Evolutionary conservation across 1,284 basidiomycete species (phyloP).

Genomic region (Trametes sp.): DNA sequence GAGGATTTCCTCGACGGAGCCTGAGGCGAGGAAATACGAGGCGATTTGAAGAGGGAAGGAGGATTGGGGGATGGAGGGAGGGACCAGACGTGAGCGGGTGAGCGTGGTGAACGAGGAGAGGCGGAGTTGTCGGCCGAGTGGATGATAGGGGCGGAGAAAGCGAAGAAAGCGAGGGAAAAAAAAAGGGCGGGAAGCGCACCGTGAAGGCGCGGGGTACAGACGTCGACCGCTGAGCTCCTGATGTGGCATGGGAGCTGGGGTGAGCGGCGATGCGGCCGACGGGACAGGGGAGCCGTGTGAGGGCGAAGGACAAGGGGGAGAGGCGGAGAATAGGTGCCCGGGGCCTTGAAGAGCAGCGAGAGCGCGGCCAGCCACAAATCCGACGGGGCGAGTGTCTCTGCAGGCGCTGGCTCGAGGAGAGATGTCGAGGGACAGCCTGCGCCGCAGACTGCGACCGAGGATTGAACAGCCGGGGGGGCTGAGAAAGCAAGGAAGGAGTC

Average conservation of each 20-base stretch:
- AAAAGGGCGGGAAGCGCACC: neutral
- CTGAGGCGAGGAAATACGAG: slow-evolving; percentile 1
- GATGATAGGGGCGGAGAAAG: neutral
- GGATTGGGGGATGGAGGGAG: neutral
- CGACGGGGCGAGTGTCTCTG: neutral
- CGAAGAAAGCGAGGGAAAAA: neutral
- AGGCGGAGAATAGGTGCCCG: neutral
- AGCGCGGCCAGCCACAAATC: neutral
- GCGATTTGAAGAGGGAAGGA: neutral
- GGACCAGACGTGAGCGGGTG: neutral
- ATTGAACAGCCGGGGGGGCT: neutral
- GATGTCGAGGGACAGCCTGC: neutral
- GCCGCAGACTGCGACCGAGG: neutral
- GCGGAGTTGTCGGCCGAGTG: neutral
- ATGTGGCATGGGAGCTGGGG: neutral
- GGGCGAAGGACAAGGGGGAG: neutral
- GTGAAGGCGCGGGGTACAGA: neutral
- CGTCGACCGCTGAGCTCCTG: neutral
- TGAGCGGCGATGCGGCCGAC: neutral
- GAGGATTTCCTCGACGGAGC: slow-evolving; percentile 1
- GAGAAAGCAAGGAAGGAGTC: neutral
- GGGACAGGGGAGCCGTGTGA: neutral
- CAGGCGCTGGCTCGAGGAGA: neutral
- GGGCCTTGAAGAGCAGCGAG: neutral
- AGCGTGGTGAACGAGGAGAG: neutral